These are phyloP conservation scores for Sporothrix luriei DNA, from an alignment of 2,329 filamentous ascomycete genomes.

Conservation along the genomic window DNA sequence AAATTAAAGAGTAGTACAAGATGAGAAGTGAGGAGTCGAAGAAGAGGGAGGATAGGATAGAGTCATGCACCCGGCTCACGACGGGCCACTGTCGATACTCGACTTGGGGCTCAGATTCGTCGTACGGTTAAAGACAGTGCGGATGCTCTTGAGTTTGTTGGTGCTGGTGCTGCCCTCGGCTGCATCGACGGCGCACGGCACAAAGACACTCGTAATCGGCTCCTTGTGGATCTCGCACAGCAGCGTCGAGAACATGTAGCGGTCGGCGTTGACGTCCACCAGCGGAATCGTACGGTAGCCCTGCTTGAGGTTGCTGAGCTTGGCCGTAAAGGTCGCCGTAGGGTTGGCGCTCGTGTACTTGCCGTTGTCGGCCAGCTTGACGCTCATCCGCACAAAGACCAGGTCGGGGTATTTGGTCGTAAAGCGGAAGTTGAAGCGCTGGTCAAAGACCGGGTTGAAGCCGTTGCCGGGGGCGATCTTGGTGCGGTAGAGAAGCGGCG, in stretches of 20 bases:
- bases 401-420: constrained; percentile 94
- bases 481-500: constrained; percentile 61
- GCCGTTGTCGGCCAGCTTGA: constrained; percentile 82
- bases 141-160: constrained; percentile 56
- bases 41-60: neutral
- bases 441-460: constrained; percentile 87
- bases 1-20: constrained; percentile 21
- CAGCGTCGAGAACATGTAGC: constrained; percentile 90
- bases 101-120: constrained; percentile 55
- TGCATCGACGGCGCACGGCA: constrained; percentile 51
- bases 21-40: neutral
- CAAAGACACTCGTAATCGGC: constrained; percentile 59
- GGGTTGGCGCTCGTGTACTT: constrained; percentile 64
- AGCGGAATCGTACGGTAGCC: constrained; percentile 92
- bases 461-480: constrained; percentile 83
- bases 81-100: constrained; percentile 47
- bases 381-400: constrained; percentile 90
- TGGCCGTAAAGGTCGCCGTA: constrained; percentile 86
- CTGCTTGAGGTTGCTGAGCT: constrained; percentile 83
- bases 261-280: constrained; percentile 84
- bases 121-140: constrained; percentile 57
- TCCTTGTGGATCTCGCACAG: constrained; percentile 83
- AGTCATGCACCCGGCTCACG: constrained; percentile 26
- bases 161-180: constrained; percentile 39
- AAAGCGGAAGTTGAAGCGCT: constrained; percentile 75